phyloP scores from a whole-genome alignment of 805 yeast genomes.

The Blastobotrys peoriensis region DNA sequence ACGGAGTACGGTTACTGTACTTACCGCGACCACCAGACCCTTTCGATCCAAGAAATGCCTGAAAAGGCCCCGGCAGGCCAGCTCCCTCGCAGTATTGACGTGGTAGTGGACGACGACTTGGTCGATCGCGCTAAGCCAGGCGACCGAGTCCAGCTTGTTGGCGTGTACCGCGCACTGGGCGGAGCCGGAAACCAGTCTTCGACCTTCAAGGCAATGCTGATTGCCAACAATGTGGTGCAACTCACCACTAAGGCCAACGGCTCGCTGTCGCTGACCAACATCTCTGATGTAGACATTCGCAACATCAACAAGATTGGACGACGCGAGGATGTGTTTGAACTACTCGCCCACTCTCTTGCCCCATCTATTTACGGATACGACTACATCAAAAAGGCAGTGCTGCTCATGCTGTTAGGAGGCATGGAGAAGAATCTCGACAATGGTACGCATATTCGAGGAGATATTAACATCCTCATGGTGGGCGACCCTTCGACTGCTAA shows the following conservation, averaged over 20 bases:
- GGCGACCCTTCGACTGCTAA: conserved; percentile 99
- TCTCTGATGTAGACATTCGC: conserved; percentile 78
- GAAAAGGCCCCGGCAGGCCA: conserved; percentile 98
- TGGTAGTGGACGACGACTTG: conserved; percentile 88
- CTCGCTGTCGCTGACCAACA: conserved; percentile 53
- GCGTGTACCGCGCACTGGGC: conserved; percentile 89
- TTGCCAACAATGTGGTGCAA: conserved; percentile 86
- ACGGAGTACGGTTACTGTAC: conserved; percentile 93
- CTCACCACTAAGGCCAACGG: conserved; percentile 84
- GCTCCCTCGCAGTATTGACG: conserved; percentile 87
- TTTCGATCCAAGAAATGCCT: conserved; percentile 95
- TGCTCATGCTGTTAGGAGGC: conserved; percentile 89
- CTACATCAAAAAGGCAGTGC: conserved; percentile 81
- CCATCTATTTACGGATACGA: conserved; percentile 95
- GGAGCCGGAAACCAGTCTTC: conserved; percentile 52
- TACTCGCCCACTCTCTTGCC: conserved; percentile 80
- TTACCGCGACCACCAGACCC: conserved; percentile 88
- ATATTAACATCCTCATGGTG: conserved; percentile 90
- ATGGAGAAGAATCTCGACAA: conserved; percentile 87
- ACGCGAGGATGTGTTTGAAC: conserved; percentile 64
- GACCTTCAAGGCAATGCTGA: conserved; percentile 72
- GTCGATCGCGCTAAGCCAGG: conserved; percentile 94
- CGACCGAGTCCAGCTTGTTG: conserved; percentile 89
- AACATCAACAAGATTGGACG: conserved; percentile 76
- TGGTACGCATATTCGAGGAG: conserved; percentile 97